Base-by-base conservation (phyloP, 257 asterid genomes). In the Plantago elongata region DNA sequence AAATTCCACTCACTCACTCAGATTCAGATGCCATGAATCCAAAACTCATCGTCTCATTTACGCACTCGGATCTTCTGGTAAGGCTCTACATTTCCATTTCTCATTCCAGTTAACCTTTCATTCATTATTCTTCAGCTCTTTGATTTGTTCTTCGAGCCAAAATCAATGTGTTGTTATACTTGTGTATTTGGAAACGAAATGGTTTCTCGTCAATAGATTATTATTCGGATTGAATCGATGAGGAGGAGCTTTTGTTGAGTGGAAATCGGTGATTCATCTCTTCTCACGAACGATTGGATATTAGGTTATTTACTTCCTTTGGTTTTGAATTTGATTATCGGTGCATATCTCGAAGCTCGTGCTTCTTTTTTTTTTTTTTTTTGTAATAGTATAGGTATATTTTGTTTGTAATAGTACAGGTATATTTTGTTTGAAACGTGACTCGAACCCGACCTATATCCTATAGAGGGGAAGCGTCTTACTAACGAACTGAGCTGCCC, bases 1-100 rank as follows among this genome's bases (percentile, higher is more conserved):
- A 52, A 54, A 54, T 54, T 29, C 8, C 42, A 54, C 42, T 54
- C 59, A 18, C 40, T 54, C 59, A 54, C 59, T 54, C 59, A 54
- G 59, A 54, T 29, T 54, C 59, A 54, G 59, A 54, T 54, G 42
- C 59, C 42, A 54, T 54, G 59, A 5, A 37, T 27, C 1, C 43
- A 54, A 54, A 27, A 18, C 34, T 40, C 5, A 54, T 54, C 59
- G 59, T 54, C 40, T 34, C 40, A 34, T 34, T 34, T 34, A 34
- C 56, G 10, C 8, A 11, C 17, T 52, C 58, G 40, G 57, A 52
- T 52, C 13, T 4, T 4, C 29, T 12, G 5, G 6, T 5, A 52
- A 22, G 17, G 58, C 37, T 34, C 40, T 7, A 34, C 40, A 34
- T 51, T 18, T 17, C 2, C 37, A 9, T 51, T 51, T 51, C 15